A percentile compares a stretch with the other conserved stretches of the same genome.
Evolutionary conservation across 208 protist genomes (phyloP).

Genomic region (Spongospora subterranea): DNA sequence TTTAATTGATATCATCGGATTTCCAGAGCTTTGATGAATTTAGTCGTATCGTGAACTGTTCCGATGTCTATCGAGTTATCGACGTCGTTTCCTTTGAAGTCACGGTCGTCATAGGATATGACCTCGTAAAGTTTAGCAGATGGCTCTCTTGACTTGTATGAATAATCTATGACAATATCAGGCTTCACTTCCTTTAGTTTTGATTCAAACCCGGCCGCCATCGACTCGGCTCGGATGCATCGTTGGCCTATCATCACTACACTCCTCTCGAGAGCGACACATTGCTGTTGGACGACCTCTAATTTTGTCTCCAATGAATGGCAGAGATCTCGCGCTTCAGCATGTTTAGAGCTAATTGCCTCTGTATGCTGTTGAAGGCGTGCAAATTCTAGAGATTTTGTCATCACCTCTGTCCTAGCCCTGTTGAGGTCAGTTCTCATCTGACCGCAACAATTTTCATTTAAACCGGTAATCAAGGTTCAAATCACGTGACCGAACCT

Average conservation of each 20-base stretch:
- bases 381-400: neutral
- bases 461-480: neutral
- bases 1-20: neutral
- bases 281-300: neutral
- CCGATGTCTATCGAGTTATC: neutral
- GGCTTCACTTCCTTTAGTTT: slow-evolving; percentile 33
- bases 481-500: neutral
- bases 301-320: neutral
- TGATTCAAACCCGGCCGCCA: slow-evolving; percentile 3
- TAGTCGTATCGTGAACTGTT: neutral
- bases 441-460: neutral
- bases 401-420: neutral
- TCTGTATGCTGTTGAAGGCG: slow-evolving; percentile 28
- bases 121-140: slow-evolving; percentile 14
- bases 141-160: neutral
- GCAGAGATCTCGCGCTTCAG: slow-evolving; percentile 9
- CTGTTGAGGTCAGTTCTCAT: slow-evolving; percentile 39
- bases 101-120: neutral
- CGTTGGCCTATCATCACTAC: neutral
- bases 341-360: neutral
- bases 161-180: slow-evolving; percentile 19
- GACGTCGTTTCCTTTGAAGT: neutral
- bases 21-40: neutral
- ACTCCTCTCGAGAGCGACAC: neutral
- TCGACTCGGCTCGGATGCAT: slow-evolving; percentile 48